Evolutionary conservation across 768 basidiomycete species (phyloP).

Genomic region (Phaeotremella fagi): DNA sequence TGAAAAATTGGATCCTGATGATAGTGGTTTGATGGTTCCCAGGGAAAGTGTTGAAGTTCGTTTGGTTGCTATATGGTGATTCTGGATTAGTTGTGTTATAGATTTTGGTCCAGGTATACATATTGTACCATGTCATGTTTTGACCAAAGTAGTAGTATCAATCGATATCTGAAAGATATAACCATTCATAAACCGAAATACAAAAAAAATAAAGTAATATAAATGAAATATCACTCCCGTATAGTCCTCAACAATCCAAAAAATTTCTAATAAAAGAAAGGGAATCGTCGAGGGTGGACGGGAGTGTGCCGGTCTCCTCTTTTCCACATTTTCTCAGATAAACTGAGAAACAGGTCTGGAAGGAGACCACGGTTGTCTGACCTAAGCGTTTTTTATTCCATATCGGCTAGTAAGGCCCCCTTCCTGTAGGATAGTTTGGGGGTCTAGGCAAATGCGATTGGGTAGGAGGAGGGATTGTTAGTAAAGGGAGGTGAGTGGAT

Average conservation of each 20-base stretch:
- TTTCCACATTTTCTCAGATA: neutral
- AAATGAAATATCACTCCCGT: slow-evolving; percentile 1
- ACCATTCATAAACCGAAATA: too few relatives aligned
- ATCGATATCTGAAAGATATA: too few relatives aligned
- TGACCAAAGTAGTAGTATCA: neutral
- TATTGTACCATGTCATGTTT: neutral
- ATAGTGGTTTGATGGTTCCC: slow-evolving; percentile 1
- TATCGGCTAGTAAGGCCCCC: slow-evolving; percentile 17
- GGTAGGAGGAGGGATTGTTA: slow-evolving; percentile 1
- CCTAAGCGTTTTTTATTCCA: slow-evolving; percentile 17
- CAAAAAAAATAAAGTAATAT: neutral
- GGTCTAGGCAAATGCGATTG: slow-evolving; percentile 22
- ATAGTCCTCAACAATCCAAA: slow-evolving; percentile 20
- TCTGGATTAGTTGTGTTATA: neutral
- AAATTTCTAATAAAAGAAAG: slow-evolving; percentile 2
- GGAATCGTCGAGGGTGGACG: slow-evolving; percentile 20
- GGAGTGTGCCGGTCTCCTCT: slow-evolving; percentile 9
- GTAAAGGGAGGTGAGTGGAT: too few relatives aligned
- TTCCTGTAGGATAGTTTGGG: slow-evolving; percentile 2
- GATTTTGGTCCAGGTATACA: too few relatives aligned
- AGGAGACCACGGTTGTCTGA: slow-evolving; percentile 10
- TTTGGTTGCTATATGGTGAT: slow-evolving; percentile 18
- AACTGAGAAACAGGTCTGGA: neutral
- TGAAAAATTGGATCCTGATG: slow-evolving; percentile 1
- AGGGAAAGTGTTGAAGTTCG: slow-evolving; percentile 22